Evolutionary conservation across 2,329 filamentous ascomycete genomes (phyloP), one percentile per base, ranked within the genome.

Genomic region (Metarhizium sp.): DNA sequence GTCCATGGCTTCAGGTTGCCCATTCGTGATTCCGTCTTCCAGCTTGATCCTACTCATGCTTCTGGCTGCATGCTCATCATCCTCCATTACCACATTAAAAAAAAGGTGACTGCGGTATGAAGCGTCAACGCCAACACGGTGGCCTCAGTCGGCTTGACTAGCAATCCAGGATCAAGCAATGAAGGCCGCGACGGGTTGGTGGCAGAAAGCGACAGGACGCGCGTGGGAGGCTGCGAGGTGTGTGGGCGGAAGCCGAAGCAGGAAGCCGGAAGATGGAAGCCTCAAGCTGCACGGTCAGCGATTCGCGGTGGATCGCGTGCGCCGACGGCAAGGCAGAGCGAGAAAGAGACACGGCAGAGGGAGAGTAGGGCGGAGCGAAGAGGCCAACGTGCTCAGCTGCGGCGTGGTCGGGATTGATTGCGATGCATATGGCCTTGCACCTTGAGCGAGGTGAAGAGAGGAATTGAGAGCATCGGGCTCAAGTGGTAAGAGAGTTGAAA

Each of bases 41-140:
- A 74, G 68, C 64, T 73, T 77, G 57, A 77, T 67, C 60, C 69
- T 68, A 63, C 74, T 73, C 68, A 77, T 74, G 63, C 66, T 71
- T 63, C 58, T 65, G 53, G 67, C 66, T 59, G 71, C 67, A 63
- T 67, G 63, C 64, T 71, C 71, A 54, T 73, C 71, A 71, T 73
- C 71, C 66, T 72, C 71, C 71, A 73, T 73, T 54, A 62, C 60
- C 52, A 55, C 59, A 61, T 62, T 46, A 50, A 52, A 18, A 45
- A 40, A 40, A 14, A 16, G 25, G 11, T 30, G 45, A 14, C 11
- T 6, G 45, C 10, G 20, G 45, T 48, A 20, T 25, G 45, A 14
- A 16, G 45, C 18, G 45, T 14, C n/a, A 48, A 25, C n/a, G 40
- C 40, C n/a, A 18, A 20, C 20, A 48, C 45, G 45, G 3, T 11